Percentiles rank a stretch among this genome's conserved stretches.
Conservation (phyloP, 495 filamentous ascomycete species). For the Penicillium chermesinum region DNA sequence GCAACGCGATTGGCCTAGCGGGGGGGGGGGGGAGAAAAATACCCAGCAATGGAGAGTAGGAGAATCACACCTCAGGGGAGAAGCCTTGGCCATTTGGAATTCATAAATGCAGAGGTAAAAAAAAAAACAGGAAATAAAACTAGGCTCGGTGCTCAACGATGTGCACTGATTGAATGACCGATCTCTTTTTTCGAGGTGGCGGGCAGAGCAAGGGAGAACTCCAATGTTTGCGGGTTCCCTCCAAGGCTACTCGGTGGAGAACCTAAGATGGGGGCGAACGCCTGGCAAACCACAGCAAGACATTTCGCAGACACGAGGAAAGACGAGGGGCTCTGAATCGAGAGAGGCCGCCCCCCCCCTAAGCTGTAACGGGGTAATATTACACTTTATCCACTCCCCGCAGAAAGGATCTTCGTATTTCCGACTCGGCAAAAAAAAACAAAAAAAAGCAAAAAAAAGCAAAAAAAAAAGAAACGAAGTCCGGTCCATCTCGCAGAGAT, state of each 20-base stretch:
- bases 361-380: not conserved
- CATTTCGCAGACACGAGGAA: conserved; percentile 14
- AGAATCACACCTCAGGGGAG: not conserved
- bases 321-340: conserved; percentile 6
- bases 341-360: not conserved
- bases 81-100: too few species aligned
- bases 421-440: not conserved
- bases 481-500: too few species aligned
- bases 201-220: not conserved
- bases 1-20: conserved; percentile 6
- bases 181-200: not conserved
- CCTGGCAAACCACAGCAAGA: conserved; percentile 14
- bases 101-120: too few species aligned
- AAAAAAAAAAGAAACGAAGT: not conserved
- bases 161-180: not conserved
- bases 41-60: not conserved
- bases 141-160: too few species aligned
- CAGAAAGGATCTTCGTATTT: conserved; percentile 1
- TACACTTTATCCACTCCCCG: conserved; percentile 7
- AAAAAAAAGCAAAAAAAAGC: not conserved
- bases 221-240: not conserved
- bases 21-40: not conserved
- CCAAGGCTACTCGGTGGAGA: not conserved
- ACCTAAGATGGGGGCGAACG: not conserved
- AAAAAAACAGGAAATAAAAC: too few species aligned